These are phyloP conservation scores for Sporisorium sorghi DNA, from an alignment of 1,284 basidiomycete genomes.

Conservation along the genomic window DNA sequence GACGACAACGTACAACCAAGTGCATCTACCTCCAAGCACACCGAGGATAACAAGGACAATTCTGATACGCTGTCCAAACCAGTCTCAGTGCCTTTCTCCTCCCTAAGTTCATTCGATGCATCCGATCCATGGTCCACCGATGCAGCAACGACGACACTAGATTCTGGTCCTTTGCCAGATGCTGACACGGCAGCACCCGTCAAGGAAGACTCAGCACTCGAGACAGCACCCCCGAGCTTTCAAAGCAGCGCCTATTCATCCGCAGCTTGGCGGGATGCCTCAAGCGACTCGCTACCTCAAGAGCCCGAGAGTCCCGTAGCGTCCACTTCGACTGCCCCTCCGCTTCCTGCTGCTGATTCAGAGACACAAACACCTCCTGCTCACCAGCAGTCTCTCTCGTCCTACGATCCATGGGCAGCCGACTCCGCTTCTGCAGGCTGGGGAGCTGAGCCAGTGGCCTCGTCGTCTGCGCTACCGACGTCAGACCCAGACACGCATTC, in stretches of 20 bases:
- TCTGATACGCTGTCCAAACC: background rate
- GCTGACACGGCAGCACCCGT: background rate
- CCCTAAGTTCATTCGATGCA: slow-evolving; percentile 28
- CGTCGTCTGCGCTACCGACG: background rate
- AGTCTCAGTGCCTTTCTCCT: slow-evolving; percentile 10
- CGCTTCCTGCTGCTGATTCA: background rate
- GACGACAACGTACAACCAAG: slow-evolving; percentile 18
- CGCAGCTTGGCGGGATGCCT: slow-evolving; percentile 11
- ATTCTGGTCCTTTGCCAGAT: slow-evolving; percentile 3
- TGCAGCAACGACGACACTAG: slow-evolving; percentile 1
- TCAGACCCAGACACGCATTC: slow-evolving; percentile 5
- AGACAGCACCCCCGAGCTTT: background rate
- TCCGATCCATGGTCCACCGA: slow-evolving; percentile 42
- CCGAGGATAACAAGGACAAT: background rate
- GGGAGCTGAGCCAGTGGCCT: background rate
- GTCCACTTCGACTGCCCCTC: background rate
- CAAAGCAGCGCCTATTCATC: background rate
- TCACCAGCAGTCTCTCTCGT: slow-evolving; percentile 16
- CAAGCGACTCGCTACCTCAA: background rate
- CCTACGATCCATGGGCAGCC: slow-evolving; percentile 32
- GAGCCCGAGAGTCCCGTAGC: background rate
- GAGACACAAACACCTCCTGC: background rate
- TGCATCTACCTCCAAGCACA: background rate
- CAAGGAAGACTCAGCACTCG: background rate
- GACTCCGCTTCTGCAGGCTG: slow-evolving; percentile 18